Evolutionary conservation across 345 rosid species (phyloP).

Genomic region (Viola odorata): DNA sequence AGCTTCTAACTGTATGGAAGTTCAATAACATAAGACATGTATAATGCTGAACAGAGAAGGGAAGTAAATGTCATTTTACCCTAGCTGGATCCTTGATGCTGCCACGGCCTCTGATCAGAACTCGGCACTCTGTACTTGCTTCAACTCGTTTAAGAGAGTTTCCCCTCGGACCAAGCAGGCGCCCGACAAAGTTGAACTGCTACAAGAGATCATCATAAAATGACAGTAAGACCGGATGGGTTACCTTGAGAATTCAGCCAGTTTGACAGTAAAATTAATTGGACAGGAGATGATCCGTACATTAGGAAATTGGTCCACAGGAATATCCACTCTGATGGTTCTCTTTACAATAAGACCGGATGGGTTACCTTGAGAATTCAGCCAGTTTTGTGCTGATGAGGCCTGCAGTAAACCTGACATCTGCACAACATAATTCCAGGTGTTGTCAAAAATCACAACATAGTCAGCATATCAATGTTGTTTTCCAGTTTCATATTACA

Average conservation of each 20-base stretch:
- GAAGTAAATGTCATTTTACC: too few relatives aligned
- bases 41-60: too few relatives aligned
- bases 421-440: slow-evolving; percentile 42
- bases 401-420: slow-evolving; percentile 54
- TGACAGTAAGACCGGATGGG: slow-evolving; percentile 73
- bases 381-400: slow-evolving; percentile 72
- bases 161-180: slow-evolving; percentile 97
- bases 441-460: slow-evolving; percentile 23
- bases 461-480: too few relatives aligned
- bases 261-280: background rate
- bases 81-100: slow-evolving; percentile 83
- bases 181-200: slow-evolving; percentile 98
- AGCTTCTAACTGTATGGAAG: too few relatives aligned
- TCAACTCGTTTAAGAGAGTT: slow-evolving; percentile 97
- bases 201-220: slow-evolving; percentile 22
- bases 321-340: slow-evolving; percentile 90
- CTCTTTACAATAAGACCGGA: slow-evolving; percentile 86
- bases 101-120: slow-evolving; percentile 91
- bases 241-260: slow-evolving; percentile 43
- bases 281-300: slow-evolving; percentile 35
- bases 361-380: slow-evolving; percentile 62
- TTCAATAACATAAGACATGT: too few relatives aligned
- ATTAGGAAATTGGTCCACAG: slow-evolving; percentile 73
- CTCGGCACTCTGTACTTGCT: slow-evolving; percentile 89
- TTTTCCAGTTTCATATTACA: too few relatives aligned